phyloP scores from a whole-genome alignment of 2,329 filamentous ascomycete genomes.

The Alternaria postmessia region DNA sequence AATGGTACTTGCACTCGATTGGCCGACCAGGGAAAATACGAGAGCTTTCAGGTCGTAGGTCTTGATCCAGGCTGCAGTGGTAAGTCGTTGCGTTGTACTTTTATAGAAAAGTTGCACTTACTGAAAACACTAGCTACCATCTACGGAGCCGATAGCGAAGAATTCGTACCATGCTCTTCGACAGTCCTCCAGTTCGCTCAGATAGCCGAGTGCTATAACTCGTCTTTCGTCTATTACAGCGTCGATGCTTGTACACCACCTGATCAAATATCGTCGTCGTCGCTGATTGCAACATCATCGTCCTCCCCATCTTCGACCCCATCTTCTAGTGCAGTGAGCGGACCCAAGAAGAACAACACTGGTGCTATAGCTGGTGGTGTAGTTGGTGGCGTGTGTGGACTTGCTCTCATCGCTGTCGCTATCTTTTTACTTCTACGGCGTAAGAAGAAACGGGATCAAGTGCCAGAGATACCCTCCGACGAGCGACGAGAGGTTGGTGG shows the following conservation, averaged over 20 bases:
- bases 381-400: background rate
- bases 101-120: background rate
- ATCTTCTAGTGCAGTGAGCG: background rate
- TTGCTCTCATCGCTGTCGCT: constrained; percentile 1
- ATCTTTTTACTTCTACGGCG: background rate
- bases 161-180: constrained; percentile 4
- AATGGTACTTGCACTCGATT: constrained; percentile 4
- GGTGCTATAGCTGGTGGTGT: constrained; percentile 11
- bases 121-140: background rate
- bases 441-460: background rate
- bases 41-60: constrained; percentile 8
- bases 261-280: background rate
- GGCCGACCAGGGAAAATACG: constrained; percentile 1
- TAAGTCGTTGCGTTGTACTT: background rate
- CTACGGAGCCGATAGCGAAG: constrained; percentile 1
- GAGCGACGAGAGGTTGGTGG: background rate
- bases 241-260: constrained; percentile 9
- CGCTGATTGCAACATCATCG: background rate
- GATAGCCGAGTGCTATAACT: constrained; percentile 6
- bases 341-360: background rate
- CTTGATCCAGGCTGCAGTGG: constrained; percentile 11
- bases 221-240: constrained; percentile 15
- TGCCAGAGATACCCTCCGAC: background rate
- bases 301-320: background rate
- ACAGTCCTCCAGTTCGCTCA: constrained; percentile 6